Evolutionary conservation across 768 basidiomycete genomes (phyloP), one percentile per base, ranked within the genome.

Genomic region (Nidularia sp.): DNA sequence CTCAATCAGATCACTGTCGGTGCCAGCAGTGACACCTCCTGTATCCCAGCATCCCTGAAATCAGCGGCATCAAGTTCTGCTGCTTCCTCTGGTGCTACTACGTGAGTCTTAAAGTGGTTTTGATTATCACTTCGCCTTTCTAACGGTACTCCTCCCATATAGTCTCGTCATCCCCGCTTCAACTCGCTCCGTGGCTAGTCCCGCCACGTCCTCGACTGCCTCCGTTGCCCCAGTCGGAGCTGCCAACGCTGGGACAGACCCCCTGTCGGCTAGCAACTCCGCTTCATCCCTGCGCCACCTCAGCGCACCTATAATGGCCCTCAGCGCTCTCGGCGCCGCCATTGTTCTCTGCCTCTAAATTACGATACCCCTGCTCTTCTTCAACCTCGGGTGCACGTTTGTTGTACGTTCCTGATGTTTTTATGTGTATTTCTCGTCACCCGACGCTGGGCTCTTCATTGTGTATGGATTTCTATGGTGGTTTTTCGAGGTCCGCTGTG

Each of bases 191-290:
- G 18, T 18, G 18, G 57, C 60, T 10, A 49, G 48, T 34, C 25
- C 49, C n/a, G 49, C 51, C 55, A 43, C 51, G 36, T 36, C 22
- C 48, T 43, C 58, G 22, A 29, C 51, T 29, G 29, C 15, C 13
- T 53, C 57, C 34, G 47, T 62, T 22, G 51, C 51, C 6, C 70
- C 77, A 44, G 65, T 78, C 34, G 79, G 78, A 47, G 77, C 76
- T 41, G 72, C 73, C 48, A 75, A 77, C 51, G 74, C 75, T 12
- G 76, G 71, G n/a, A 62, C 61, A 48, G 67, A 71, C 55, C 68
- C 69, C 18, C 59, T 72, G 55, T 53, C 55, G 48, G 18, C 18
- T 18, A 18, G 18, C 18, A 68, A 66, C 50, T 68, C 67, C 48
- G 72, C 71, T 35, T 51, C 64, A 42, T 60, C 69, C 13, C 57